phyloP scores from a whole-genome alignment of 768 basidiomycete genomes.

The Nidularia sp. region DNA sequence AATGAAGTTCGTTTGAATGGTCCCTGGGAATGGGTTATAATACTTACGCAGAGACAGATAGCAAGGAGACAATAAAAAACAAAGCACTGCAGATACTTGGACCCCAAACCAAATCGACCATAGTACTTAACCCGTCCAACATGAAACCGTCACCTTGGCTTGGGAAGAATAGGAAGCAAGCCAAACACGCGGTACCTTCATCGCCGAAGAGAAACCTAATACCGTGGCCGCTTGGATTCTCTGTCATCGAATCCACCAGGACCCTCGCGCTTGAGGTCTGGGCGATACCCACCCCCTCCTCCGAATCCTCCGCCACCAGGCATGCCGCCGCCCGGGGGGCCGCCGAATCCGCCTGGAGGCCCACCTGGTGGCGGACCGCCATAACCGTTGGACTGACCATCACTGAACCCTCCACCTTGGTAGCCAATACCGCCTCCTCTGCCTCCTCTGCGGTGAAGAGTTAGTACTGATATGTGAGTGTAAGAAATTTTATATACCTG shows the following conservation, averaged over 20 bases:
- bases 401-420: constrained; percentile 56
- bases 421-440: constrained; percentile 74
- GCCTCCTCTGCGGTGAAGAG: constrained; percentile 38
- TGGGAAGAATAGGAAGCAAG: constrained; percentile 16
- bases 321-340: constrained; percentile 32
- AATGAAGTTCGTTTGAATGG: neutral
- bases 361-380: constrained; percentile 35
- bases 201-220: constrained; percentile 36
- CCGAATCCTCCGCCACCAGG: constrained; percentile 30
- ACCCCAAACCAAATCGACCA: neutral
- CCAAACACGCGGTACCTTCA: constrained; percentile 25
- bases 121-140: constrained; percentile 3
- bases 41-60: constrained; percentile 15
- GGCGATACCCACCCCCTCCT: constrained; percentile 58
- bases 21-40: constrained; percentile 2
- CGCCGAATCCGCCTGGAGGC: constrained; percentile 49
- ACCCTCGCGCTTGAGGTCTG: constrained; percentile 75
- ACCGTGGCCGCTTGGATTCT: constrained; percentile 77
- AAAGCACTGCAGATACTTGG: constrained; percentile 2
- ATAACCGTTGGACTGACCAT: constrained; percentile 48
- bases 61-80: constrained; percentile 5
- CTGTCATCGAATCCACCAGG: constrained; percentile 80
- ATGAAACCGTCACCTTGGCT: constrained; percentile 11
- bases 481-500: constrained; percentile 31
- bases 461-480: constrained; percentile 1